A percentile compares a stretch with the other conserved stretches of the same genome.
phyloP scores from a whole-genome alignment of 768 basidiomycete genomes.

The Podaxis sp. region DNA sequence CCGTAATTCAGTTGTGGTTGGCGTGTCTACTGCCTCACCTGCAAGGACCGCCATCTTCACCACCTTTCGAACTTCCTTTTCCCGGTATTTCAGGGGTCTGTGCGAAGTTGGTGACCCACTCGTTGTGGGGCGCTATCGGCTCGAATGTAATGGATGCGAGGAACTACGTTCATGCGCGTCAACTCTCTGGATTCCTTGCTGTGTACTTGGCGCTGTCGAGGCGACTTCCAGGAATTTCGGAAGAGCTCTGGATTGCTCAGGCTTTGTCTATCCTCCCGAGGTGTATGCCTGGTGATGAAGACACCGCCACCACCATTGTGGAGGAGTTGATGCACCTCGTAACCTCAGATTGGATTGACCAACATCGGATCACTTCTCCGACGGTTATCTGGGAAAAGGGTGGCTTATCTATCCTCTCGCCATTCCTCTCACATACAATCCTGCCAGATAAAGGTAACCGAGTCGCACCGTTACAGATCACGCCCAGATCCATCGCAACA shows the following conservation, averaged over 20 bases:
- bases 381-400: conserved; percentile 44
- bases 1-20: conserved; percentile 60
- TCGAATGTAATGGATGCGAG: conserved; percentile 17
- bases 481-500: conserved; percentile 50
- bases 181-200: conserved; percentile 50
- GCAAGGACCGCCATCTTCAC: conserved; percentile 34
- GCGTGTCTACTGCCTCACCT: conserved; percentile 47
- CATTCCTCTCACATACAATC: conserved; percentile 54
- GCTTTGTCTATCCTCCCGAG: conserved; percentile 51
- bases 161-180: conserved; percentile 38
- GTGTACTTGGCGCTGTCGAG: conserved; percentile 57
- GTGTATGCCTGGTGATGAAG: conserved; percentile 75
- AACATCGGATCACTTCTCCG: conserved; percentile 33
- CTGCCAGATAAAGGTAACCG: conserved; percentile 33
- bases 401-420: conserved; percentile 46
- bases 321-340: conserved; percentile 33
- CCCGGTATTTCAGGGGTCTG: conserved; percentile 48
- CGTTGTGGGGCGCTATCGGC: conserved; percentile 42
- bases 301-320: conserved; percentile 39
- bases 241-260: conserved; percentile 64
- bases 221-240: conserved; percentile 47
- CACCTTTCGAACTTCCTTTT: conserved; percentile 64
- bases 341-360: conserved; percentile 35
- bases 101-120: conserved; percentile 43
- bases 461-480: conserved; percentile 48